These are phyloP conservation scores for Coleophoma crateriformis DNA, from an alignment of 2,329 filamentous ascomycete genomes.

Conservation along the genomic window DNA sequence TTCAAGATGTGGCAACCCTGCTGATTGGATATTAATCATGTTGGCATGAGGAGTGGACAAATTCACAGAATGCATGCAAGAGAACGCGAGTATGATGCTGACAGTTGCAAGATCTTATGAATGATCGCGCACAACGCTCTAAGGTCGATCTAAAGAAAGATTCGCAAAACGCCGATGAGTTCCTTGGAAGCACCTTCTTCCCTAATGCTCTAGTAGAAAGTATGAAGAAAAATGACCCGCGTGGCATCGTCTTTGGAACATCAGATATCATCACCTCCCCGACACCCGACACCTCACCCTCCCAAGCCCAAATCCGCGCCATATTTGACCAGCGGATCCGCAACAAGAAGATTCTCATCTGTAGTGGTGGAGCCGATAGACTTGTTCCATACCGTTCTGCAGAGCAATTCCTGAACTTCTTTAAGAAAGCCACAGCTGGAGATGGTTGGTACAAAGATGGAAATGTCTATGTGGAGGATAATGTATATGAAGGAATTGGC, in stretches of 20 bases:
- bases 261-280: conserved; percentile 24
- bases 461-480: conserved; percentile 53
- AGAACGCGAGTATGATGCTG: too few relatives aligned
- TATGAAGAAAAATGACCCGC: conserved; percentile 66
- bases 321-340: conserved; percentile 44
- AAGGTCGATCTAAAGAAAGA: conserved; percentile 54
- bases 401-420: conserved; percentile 53
- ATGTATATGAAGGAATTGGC: conserved; percentile 61
- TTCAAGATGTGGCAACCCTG: too few relatives aligned
- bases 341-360: conserved; percentile 59
- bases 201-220: conserved; percentile 60
- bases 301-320: conserved; percentile 34
- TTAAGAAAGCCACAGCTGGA: conserved; percentile 45
- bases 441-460: conserved; percentile 47
- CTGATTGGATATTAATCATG: too few relatives aligned
- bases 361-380: conserved; percentile 63
- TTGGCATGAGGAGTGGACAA: too few relatives aligned
- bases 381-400: conserved; percentile 64
- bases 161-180: conserved; percentile 49
- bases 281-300: conserved; percentile 24
- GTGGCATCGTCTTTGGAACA: conserved; percentile 62
- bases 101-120: conserved; percentile 50
- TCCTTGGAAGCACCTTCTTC: conserved; percentile 75
- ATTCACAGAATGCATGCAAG: too few relatives aligned
- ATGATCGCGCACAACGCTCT: conserved; percentile 68